These are phyloP conservation scores for Neospora caninum DNA, from an alignment of 169 alveolate species.

Conservation along the genomic window DNA sequence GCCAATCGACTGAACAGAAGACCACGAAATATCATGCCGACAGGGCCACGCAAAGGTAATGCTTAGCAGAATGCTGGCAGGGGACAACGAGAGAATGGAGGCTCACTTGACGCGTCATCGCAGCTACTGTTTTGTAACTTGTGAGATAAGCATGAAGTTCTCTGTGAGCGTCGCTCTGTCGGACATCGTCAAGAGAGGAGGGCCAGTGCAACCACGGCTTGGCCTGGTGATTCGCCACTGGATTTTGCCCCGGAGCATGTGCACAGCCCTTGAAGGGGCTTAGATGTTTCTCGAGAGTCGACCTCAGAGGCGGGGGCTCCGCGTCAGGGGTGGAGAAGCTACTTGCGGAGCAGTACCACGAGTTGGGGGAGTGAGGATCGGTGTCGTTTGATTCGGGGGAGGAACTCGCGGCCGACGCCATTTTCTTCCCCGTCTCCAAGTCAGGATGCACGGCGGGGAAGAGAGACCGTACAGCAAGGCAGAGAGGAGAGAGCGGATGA, in stretches of 20 bases:
- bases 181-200: constrained; percentile 3
- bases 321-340: neutral
- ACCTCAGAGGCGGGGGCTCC: constrained; percentile 3
- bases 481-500: too few species aligned
- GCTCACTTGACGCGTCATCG: constrained; percentile 13
- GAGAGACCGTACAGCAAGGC: too few species aligned
- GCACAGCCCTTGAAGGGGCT: neutral
- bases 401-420: too few species aligned
- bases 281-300: neutral
- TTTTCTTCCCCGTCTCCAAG: too few species aligned
- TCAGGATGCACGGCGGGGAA: too few species aligned
- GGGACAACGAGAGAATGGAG: too few species aligned
- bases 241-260: neutral
- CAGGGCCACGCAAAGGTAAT: neutral
- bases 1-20: too few species aligned
- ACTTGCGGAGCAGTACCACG: neutral
- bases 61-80: neutral
- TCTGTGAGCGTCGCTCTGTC: constrained; percentile 23
- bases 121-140: neutral
- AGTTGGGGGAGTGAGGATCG: too few species aligned
- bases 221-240: neutral
- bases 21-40: neutral
- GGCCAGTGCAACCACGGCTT: constrained; percentile 68
- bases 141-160: constrained; percentile 45
- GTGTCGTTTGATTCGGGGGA: too few species aligned